Percentiles rank a stretch among this genome's conserved stretches.
phyloP scores from a whole-genome alignment of 2,329 filamentous ascomycete genomes.

The Allantophomopsis cytisporea region DNA sequence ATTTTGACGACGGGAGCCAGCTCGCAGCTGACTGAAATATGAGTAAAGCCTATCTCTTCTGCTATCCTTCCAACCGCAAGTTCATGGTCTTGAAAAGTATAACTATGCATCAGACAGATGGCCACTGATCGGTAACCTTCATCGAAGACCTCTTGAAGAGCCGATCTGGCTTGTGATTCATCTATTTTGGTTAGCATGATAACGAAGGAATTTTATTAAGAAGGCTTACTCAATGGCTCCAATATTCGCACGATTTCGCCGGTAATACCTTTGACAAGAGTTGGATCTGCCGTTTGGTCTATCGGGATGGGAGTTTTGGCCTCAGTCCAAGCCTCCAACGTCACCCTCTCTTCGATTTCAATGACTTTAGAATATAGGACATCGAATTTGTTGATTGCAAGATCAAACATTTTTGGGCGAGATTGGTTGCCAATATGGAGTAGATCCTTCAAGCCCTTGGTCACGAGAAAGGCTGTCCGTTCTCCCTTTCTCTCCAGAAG shows the following conservation, averaged over 20 bases:
- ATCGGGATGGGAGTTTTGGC: constrained; percentile 20
- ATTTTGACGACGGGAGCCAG: constrained; percentile 63
- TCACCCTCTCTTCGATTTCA: constrained; percentile 60
- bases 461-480: constrained; percentile 55
- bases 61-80: constrained; percentile 45
- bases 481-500: constrained; percentile 63
- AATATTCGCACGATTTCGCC: constrained; percentile 42
- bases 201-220: constrained; percentile 28
- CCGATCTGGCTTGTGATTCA: constrained; percentile 13
- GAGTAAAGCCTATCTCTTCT: constrained; percentile 48
- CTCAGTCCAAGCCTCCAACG: constrained; percentile 57
- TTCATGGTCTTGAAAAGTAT: constrained; percentile 55
- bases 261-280: constrained; percentile 43
- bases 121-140: constrained; percentile 48
- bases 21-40: constrained; percentile 51
- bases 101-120: constrained; percentile 56
- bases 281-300: too few relatives aligned
- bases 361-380: constrained; percentile 54
- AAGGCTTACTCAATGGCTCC: constrained; percentile 4
- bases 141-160: constrained; percentile 40
- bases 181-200: constrained; percentile 32
- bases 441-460: constrained; percentile 59
- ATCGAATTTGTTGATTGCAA: constrained; percentile 53
- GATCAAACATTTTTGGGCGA: constrained; percentile 58
- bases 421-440: constrained; percentile 63